A percentile compares a stretch with the other conserved stretches of the same genome.
Evolutionary conservation across 148 eudicot genomes (phyloP).

Genomic region (Camellia lanceoleosa): DNA sequence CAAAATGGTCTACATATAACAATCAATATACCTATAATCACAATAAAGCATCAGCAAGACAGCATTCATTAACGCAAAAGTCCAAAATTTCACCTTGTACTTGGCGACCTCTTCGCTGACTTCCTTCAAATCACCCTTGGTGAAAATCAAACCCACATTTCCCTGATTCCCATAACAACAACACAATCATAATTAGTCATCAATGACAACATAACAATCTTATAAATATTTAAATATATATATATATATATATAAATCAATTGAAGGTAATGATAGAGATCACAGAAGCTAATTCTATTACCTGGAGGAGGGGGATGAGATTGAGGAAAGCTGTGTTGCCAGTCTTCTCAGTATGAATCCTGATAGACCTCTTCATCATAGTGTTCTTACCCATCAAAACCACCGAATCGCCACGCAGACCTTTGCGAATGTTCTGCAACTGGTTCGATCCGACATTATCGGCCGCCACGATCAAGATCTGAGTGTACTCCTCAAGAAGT

Average conservation of each 20-base stretch:
- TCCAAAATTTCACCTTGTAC: slow-evolving; percentile 30
- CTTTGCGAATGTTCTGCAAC: slow-evolving; percentile 37
- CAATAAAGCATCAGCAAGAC: no score
- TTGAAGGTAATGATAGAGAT: no score
- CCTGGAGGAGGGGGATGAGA: slow-evolving; percentile 33
- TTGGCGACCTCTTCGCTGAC: slow-evolving; percentile 47
- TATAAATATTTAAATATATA: no score
- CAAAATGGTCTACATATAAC: neutral
- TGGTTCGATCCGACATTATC: slow-evolving; percentile 45
- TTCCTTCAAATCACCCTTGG: slow-evolving; percentile 51
- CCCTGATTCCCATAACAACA: slow-evolving; percentile 22
- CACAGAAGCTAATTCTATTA: no score
- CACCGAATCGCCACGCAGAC: slow-evolving; percentile 39
- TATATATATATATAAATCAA: no score
- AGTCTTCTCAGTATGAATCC: slow-evolving; percentile 38
- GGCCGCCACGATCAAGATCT: slow-evolving; percentile 33
- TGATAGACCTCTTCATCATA: slow-evolving; percentile 42
- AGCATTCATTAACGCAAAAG: neutral
- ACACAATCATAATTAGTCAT: neutral
- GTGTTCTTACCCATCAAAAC: slow-evolving; percentile 49
- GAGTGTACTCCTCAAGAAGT: slow-evolving; percentile 36
- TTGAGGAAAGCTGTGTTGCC: slow-evolving; percentile 32
- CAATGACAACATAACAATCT: no score
- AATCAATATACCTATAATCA: neutral
- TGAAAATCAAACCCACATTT: slow-evolving; percentile 46